Evolutionary conservation across 2,329 filamentous ascomycete genomes (phyloP).

Genomic region (Xylaria sp.): DNA sequence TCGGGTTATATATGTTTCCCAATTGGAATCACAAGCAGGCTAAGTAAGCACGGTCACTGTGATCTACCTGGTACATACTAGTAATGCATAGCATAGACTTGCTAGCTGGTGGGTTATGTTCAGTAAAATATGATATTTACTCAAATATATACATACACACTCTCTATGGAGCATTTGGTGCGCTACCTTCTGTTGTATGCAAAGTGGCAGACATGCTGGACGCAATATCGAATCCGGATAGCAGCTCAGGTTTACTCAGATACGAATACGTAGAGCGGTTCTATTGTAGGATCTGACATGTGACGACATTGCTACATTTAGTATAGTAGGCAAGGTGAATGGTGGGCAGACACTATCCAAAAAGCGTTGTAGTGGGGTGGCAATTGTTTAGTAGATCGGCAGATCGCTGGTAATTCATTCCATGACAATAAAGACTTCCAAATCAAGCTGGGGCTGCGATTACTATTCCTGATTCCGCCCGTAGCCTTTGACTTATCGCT

Average conservation of each 20-base stretch:
- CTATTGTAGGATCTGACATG: neutral
- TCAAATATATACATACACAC: neutral
- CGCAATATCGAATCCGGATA: neutral
- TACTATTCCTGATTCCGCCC: conserved; percentile 5
- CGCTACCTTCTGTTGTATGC: neutral
- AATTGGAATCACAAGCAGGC: neutral
- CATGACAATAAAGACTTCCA: neutral
- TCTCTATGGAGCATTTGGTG: neutral
- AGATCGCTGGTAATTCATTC: neutral
- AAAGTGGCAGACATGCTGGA: neutral
- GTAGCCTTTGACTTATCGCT: neutral
- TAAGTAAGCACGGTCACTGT: neutral
- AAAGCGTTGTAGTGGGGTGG: neutral
- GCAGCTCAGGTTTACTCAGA: neutral
- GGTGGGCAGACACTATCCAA: neutral
- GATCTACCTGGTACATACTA: neutral
- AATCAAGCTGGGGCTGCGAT: neutral
- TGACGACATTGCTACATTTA: conserved; percentile 4
- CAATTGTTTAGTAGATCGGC: conserved; percentile 2
- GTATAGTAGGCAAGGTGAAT: neutral
- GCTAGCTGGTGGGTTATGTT: neutral
- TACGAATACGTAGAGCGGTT: no score
- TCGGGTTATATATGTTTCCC: conserved; percentile 8
- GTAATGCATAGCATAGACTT: neutral
- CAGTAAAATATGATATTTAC: neutral